Base-by-base conservation (phyloP, 2,329 filamentous ascomycete genomes). In the Clonostachys rosea region DNA sequence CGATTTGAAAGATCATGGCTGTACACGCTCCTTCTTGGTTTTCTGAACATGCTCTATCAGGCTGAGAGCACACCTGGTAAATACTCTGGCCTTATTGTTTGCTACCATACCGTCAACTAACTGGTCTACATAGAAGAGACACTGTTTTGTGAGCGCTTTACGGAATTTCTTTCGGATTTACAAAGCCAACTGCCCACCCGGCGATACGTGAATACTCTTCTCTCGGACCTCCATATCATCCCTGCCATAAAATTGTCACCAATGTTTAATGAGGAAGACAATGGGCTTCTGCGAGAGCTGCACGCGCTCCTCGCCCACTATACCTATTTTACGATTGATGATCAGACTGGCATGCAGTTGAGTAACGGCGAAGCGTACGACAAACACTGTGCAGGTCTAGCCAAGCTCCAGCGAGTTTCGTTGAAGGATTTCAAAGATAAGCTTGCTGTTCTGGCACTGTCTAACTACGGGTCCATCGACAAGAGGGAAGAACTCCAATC, bases 1-100 rank as follows among this genome's bases (percentile, higher is more conserved):
- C 84, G 88, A 20, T 96, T 99, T 56, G 94, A 99, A 67, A 81
- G 95, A 47, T 88, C 89, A 41, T 99, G 94, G 95, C 76, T 99
- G 11, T 96, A 91, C 61, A 86, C 89, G 5, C 75, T 97, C 55
- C 72, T 94, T 1, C 68, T 96, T 34, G 87, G 95, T 59, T 96
- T 97, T 57, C 62, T 96, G 33, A 78, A 83, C 50, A 74, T 86
- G 46, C 68, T 96, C 10, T 89, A 95, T 61, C 71, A 74, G 20
- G 69, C 71, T 16, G 71, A 69, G 43, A 64, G 65, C 43, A 75
- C 74, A 50, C 53, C 67, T 61, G 73, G 75, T 76, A 59, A 51
- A 67, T 49, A 43, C 9, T 33, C 16, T 11, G 17, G 20, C 30
- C 14, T 35, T 14, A 34, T 35, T 12, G 41, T 11, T n/a, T 12